These are phyloP conservation scores for Yamadazyma dushanensis DNA, from an alignment of 1,139 yeast species.

Conservation along the genomic window DNA sequence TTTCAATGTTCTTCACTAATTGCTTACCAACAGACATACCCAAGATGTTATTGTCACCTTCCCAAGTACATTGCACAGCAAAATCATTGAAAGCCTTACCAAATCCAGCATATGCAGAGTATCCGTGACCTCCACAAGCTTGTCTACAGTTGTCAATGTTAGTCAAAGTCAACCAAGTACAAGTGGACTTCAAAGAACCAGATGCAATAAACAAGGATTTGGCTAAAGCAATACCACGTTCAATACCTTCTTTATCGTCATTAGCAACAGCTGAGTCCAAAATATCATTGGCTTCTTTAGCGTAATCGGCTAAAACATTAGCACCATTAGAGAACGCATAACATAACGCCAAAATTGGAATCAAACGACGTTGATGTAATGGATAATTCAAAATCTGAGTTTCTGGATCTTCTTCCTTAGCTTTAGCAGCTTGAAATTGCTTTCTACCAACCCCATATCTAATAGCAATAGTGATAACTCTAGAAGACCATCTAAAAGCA, in stretches of 20 bases:
- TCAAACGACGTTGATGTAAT: constrained; percentile 79
- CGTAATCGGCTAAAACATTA: constrained; percentile 51
- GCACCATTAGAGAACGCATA: constrained; percentile 79
- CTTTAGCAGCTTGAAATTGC: constrained; percentile 54
- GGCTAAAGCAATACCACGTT: constrained; percentile 39
- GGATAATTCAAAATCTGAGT: constrained; percentile 76
- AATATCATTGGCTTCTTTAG: constrained; percentile 52
- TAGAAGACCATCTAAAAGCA: constrained; percentile 77
- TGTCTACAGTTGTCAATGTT: constrained; percentile 50
- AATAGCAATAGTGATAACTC: constrained; percentile 79
- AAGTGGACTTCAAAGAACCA: constrained; percentile 48
- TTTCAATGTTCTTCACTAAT: constrained; percentile 40
- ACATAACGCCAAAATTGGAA: constrained; percentile 77
- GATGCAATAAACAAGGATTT: constrained; percentile 49
- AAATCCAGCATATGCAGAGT: constrained; percentile 48
- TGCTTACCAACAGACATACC: constrained; percentile 50
- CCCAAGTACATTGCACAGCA: constrained; percentile 56
- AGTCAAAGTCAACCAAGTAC: constrained; percentile 50
- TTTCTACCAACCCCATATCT: constrained; percentile 89
- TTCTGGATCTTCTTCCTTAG: constrained; percentile 40
- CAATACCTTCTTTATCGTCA: constrained; percentile 39
- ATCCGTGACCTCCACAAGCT: constrained; percentile 55
- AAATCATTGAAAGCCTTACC: constrained; percentile 51
- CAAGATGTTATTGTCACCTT: constrained; percentile 52
- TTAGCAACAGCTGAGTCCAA: constrained; percentile 54